Evolutionary conservation across 2,329 filamentous ascomycete genomes (phyloP), one percentile per base, ranked within the genome.

Genomic region (Venturiaceae sp.): DNA sequence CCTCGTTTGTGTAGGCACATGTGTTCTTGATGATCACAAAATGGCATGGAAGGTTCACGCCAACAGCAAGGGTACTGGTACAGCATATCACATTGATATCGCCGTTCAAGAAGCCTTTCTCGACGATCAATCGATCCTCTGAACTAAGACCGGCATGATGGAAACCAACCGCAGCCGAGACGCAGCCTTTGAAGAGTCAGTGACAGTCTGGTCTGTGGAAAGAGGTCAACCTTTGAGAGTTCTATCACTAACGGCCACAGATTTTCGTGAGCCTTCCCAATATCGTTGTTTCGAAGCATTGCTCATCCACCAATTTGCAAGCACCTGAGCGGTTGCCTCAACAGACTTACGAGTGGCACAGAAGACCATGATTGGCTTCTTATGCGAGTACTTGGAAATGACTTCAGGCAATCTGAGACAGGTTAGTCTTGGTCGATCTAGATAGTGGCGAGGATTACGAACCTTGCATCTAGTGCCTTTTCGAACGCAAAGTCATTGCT

Each of bases 1-100:
- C 77, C 33, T 72, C 76, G 59, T 83, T 81, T 70, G 52, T 56
- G 33, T 83, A 92, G 0, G 79, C 77, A 3, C 84, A 79, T 0
- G 90, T 95, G 23, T 88, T 88, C 69, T 95, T 95, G 58, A 95
- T 81, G 9, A 95, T 83, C 3, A 92, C 89, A 3, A 92, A 82
- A 67, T 94, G 87, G 61, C 89, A 91, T 9, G 90, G 90, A 9
- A 95, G 72, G 66, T 95, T 95, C 32, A 95, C 82, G 0, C 90
- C 90, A 13, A 94, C 86, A 1, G 90, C 88, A 19, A 95, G 75
- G 0, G 90, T 95, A 0, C 89, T 92, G 0, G 90, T 95, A 67
- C 88, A 94, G 69, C 90, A 95, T 56, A 95, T 91, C 33, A 95
- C 83, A 62, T 77, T 85, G 60, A 95, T 79, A n/a, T 89, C 77